Conservation (phyloP, 148 eudicot species). For the Arbutus unedo region DNA sequence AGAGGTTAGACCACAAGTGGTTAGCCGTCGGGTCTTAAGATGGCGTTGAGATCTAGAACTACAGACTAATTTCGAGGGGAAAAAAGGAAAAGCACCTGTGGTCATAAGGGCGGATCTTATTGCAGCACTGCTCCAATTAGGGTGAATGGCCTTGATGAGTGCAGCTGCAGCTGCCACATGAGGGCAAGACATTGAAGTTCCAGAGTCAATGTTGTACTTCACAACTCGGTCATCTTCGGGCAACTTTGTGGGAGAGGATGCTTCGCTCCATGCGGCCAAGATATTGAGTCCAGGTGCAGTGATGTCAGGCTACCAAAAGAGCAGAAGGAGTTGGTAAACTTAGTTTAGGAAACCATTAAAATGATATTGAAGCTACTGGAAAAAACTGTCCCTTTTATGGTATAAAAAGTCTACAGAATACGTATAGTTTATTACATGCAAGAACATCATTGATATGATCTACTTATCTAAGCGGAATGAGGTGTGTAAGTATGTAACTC, state of each 20-base stretch:
- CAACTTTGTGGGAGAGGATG: slow-evolving; percentile 8
- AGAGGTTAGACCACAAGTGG: no score
- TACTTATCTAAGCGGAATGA: not conserved
- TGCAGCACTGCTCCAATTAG: slow-evolving; percentile 19
- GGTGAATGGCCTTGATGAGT: slow-evolving; percentile 23
- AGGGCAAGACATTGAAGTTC: slow-evolving; percentile 36
- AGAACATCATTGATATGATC: not conserved
- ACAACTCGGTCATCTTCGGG: slow-evolving; percentile 17
- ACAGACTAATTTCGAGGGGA: not conserved
- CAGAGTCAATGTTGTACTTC: slow-evolving; percentile 18
- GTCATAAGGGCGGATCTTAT: slow-evolving; percentile 27
- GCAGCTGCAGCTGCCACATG: slow-evolving; percentile 28
- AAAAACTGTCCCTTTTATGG: not conserved
- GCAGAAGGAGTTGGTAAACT: not conserved
- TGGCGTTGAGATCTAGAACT: not conserved
- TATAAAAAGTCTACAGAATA: not conserved
- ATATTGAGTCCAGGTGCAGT: slow-evolving; percentile 31
- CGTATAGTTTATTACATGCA: not conserved
- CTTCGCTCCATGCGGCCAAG: slow-evolving; percentile 30
- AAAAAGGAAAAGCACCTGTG: slow-evolving; percentile 2
- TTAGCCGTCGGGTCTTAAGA: no score
- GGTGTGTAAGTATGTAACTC: not conserved
- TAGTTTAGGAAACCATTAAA: not conserved
- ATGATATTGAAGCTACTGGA: not conserved
- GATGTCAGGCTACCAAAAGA: slow-evolving; percentile 29